Percentiles rank a stretch among this genome's conserved stretches.
Conservation (phyloP, 768 basidiomycete genomes). For the Pleurotus salmoneostramineus region DNA sequence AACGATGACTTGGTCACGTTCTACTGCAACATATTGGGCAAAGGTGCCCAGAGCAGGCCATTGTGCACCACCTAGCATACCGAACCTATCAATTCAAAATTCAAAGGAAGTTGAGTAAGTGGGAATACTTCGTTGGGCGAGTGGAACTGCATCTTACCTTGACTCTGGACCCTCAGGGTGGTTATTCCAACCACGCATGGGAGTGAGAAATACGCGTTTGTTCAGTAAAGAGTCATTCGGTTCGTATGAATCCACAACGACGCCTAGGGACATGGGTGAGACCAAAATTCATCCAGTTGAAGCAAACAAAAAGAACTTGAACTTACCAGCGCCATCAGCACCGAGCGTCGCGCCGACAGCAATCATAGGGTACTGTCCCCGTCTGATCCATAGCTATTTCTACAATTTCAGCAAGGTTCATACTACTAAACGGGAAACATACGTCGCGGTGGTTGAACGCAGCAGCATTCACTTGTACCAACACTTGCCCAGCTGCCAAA, state of each 20-base stretch:
- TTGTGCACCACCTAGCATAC: slow-evolving; percentile 59
- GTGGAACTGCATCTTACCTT: slow-evolving; percentile 30
- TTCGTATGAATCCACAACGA: slow-evolving; percentile 55
- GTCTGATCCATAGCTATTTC: slow-evolving; percentile 68
- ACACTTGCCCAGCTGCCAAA: slow-evolving; percentile 53
- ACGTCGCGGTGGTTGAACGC: slow-evolving; percentile 81
- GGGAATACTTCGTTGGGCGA: too few relatives aligned
- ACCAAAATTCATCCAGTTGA: too few relatives aligned
- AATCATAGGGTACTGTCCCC: slow-evolving; percentile 65
- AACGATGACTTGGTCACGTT: slow-evolving; percentile 60
- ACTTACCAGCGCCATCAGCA: slow-evolving; percentile 67
- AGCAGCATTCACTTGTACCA: slow-evolving; percentile 65
- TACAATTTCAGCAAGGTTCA: slow-evolving; percentile 3
- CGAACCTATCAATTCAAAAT: slow-evolving; percentile 38
- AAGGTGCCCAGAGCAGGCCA: slow-evolving; percentile 66
- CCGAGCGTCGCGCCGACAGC: slow-evolving; percentile 58
- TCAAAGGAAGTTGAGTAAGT: too few relatives aligned
- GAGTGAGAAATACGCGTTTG: slow-evolving; percentile 71
- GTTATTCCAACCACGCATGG: slow-evolving; percentile 73
- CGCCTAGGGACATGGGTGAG: slow-evolving; percentile 34
- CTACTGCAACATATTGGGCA: slow-evolving; percentile 70
- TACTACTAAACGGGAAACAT: slow-evolving; percentile 7
- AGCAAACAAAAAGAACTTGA: neutral
- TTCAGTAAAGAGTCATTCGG: slow-evolving; percentile 52
- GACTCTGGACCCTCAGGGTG: slow-evolving; percentile 64